A percentile compares a stretch with the other conserved stretches of the same genome.
Conservation (phyloP, 1,139 yeast species). For the Blastobotrys indianensis region DNA sequence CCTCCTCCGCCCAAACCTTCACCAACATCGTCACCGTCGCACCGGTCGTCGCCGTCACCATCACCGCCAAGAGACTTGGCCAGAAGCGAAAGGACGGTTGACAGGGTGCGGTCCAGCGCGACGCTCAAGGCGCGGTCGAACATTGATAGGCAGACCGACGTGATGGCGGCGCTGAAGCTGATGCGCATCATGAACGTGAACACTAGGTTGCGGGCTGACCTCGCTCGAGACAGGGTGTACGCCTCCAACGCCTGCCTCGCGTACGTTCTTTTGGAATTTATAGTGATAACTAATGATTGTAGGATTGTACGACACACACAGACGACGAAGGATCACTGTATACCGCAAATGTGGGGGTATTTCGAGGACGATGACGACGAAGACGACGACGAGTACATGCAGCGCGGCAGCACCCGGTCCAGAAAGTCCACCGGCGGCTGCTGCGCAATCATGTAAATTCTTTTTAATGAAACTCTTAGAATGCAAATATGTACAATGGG, state of each 20-base stretch:
- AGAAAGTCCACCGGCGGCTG: constrained; percentile 2
- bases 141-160: constrained; percentile 21
- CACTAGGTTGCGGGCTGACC: constrained; percentile 46
- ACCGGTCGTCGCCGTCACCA: background rate
- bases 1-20: background rate
- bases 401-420: background rate
- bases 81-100: background rate
- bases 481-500: background rate
- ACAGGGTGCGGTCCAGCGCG: background rate
- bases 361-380: constrained; percentile 18
- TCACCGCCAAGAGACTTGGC: background rate
- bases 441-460: constrained; percentile 8
- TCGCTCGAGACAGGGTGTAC: constrained; percentile 55
- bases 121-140: constrained; percentile 3
- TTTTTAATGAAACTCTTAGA: background rate
- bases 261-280: constrained; percentile 8
- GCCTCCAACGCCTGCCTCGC: constrained; percentile 62
- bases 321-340: constrained; percentile 16
- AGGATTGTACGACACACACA: constrained; percentile 19
- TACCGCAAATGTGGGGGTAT: constrained; percentile 21
- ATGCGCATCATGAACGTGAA: constrained; percentile 61
- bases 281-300: background rate
- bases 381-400: constrained; percentile 2
- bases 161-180: constrained; percentile 42
- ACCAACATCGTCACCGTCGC: background rate